Percentiles rank a stretch among this genome's conserved stretches.
Conservation (phyloP, 2,329 filamentous ascomycete genomes). For the Pseudovirgaria hyperparasitica region DNA sequence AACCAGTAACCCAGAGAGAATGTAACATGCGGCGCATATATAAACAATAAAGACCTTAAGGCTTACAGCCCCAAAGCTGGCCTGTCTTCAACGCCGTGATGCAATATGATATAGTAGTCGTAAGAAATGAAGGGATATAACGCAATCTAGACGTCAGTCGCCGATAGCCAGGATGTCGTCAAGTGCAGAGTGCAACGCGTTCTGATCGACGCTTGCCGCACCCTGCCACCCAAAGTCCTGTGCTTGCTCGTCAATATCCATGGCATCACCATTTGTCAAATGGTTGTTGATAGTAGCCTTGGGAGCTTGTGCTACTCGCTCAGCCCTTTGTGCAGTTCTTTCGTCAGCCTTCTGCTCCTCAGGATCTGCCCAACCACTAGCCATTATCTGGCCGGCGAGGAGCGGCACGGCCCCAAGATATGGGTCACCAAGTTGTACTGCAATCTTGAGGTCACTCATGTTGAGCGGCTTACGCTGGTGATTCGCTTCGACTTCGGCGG, state of each 20-base stretch:
- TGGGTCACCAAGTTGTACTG: constrained; percentile 62
- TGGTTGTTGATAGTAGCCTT: not conserved
- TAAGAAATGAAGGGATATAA: no score
- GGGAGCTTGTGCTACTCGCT: not conserved
- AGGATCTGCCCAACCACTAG: constrained; percentile 1
- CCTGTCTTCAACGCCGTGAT: no score
- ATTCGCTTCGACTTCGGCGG: constrained; percentile 66
- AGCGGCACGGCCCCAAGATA: constrained; percentile 68
- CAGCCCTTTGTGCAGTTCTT: constrained; percentile 5
- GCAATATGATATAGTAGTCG: no score
- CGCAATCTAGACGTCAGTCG: no score
- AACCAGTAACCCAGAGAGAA: no score
- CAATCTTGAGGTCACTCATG: constrained; percentile 66
- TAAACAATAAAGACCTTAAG: no score
- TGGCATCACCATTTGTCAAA: constrained; percentile 18
- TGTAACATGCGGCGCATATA: no score
- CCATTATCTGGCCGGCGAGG: constrained; percentile 51
- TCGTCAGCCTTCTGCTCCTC: constrained; percentile 1
- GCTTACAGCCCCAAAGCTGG: no score
- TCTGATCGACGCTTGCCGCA: constrained; percentile 13
- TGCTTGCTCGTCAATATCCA: constrained; percentile 23
- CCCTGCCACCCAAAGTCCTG: constrained; percentile 26
- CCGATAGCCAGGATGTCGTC: constrained; percentile 5
- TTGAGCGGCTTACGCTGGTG: constrained; percentile 58
- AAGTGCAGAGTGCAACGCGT: constrained; percentile 11